phyloP scores from a whole-genome alignment of 257 asterid genomes.

The Przewalskia tangutica region DNA sequence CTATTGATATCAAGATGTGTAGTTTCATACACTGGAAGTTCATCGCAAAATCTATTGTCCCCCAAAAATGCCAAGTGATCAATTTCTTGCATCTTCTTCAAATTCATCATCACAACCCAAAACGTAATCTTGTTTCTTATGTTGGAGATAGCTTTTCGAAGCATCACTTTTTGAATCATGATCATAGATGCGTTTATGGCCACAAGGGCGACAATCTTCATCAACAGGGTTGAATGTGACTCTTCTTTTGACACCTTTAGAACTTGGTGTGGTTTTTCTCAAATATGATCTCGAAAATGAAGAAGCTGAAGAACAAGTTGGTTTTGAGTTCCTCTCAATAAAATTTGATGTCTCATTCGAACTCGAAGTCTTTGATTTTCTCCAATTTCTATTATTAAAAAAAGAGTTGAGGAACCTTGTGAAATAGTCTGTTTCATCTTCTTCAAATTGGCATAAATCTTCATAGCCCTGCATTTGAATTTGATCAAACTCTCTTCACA shows the following conservation, averaged over 20 bases:
- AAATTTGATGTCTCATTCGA: slow-evolving; percentile 10
- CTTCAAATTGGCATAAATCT: slow-evolving; percentile 33
- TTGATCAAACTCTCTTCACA: slow-evolving; percentile 17
- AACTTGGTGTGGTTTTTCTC: no score
- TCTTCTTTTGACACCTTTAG: no score
- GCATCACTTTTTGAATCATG: no score
- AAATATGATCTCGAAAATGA: no score
- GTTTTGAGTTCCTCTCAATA: no score
- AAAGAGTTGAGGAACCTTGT: slow-evolving; percentile 53
- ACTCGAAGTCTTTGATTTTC: slow-evolving; percentile 18
- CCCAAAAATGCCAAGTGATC: slow-evolving; percentile 44
- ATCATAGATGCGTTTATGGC: no score
- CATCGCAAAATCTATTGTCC: slow-evolving; percentile 37
- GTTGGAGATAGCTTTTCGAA: no score
- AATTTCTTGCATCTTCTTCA: slow-evolving; percentile 34
- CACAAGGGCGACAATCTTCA: no score
- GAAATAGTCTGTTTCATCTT: slow-evolving; percentile 44
- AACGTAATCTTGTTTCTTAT: no score
- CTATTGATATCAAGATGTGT: slow-evolving; percentile 38
- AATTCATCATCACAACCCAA: background rate
- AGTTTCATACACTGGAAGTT: slow-evolving; percentile 74
- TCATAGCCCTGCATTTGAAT: slow-evolving; percentile 23
- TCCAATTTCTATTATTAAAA: slow-evolving; percentile 41
- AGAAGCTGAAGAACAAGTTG: no score
- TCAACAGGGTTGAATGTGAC: no score